Evolutionary conservation across 2,329 filamentous ascomycete species (phyloP).

Genomic region (Septoria linicola): DNA sequence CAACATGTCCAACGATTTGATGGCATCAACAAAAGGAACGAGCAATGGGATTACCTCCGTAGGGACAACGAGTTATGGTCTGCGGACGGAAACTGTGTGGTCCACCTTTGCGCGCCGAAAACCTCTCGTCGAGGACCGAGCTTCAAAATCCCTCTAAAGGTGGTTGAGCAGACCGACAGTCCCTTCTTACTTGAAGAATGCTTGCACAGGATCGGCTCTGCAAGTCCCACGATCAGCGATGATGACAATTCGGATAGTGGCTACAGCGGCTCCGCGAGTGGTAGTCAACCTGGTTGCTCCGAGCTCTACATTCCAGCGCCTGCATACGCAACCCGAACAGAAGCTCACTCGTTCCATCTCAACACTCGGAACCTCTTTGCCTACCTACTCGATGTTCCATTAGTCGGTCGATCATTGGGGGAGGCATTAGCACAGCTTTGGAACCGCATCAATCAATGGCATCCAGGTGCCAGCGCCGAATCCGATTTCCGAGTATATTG

Average conservation of each 20-base stretch:
- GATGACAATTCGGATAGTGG: slow-evolving; percentile 32
- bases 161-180: slow-evolving; percentile 59
- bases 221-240: slow-evolving; percentile 26
- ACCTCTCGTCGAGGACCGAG: slow-evolving; percentile 65
- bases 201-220: slow-evolving; percentile 28
- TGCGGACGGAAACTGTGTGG: slow-evolving; percentile 64
- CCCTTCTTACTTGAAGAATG: slow-evolving; percentile 57
- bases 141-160: slow-evolving; percentile 62
- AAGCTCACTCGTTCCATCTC: slow-evolving; percentile 63
- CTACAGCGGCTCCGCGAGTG: slow-evolving; percentile 27
- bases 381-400: slow-evolving; percentile 62
- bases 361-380: slow-evolving; percentile 75
- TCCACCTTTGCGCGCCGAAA: slow-evolving; percentile 67
- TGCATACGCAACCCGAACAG: slow-evolving; percentile 50
- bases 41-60: slow-evolving; percentile 23
- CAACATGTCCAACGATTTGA: slow-evolving; percentile 21
- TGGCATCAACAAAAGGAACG: slow-evolving; percentile 19
- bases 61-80: slow-evolving; percentile 70
- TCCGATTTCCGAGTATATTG: slow-evolving; percentile 59
- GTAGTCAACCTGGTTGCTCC: slow-evolving; percentile 22
- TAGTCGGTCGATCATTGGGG: slow-evolving; percentile 55
- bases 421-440: slow-evolving; percentile 65
- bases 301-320: slow-evolving; percentile 72
- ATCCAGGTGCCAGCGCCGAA: slow-evolving; percentile 37
- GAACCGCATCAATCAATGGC: slow-evolving; percentile 56